A percentile compares a stretch with the other conserved stretches of the same genome.
phyloP scores from a whole-genome alignment of 2,329 filamentous ascomycete species.

The Alternaria hordeiaustralica region DNA sequence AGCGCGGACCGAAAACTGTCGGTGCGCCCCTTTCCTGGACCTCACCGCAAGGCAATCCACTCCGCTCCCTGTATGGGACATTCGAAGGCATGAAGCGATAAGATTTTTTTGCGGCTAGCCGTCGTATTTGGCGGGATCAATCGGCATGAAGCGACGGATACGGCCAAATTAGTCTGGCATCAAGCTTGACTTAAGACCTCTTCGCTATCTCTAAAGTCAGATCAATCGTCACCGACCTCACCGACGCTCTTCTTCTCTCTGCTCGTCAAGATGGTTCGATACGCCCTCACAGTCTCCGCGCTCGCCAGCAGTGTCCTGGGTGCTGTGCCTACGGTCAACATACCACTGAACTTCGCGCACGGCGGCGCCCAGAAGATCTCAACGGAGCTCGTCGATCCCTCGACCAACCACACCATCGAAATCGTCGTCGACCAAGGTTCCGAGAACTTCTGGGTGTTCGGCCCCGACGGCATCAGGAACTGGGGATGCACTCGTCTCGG shows the following conservation, averaged over 20 bases:
- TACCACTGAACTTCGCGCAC: neutral
- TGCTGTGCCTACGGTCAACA: neutral
- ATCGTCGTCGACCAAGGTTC: neutral
- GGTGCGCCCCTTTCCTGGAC: neutral
- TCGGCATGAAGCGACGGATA: neutral
- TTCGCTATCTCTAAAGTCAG: neutral
- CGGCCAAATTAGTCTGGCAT: neutral
- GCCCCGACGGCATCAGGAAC: neutral
- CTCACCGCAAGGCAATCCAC: neutral
- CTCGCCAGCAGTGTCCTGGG: neutral
- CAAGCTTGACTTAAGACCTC: neutral
- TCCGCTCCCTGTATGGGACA: neutral
- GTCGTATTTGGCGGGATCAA: neutral
- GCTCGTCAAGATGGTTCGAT: neutral
- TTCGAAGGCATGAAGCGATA: neutral
- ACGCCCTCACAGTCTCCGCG: neutral
- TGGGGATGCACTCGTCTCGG: neutral
- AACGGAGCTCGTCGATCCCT: neutral
- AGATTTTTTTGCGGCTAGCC: neutral
- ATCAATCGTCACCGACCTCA: neutral
- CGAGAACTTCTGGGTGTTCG: neutral
- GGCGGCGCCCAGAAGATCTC: neutral
- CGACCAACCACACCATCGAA: neutral
- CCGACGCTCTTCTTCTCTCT: neutral
- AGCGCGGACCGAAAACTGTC: neutral